A percentile compares a stretch with the other conserved stretches of the same genome.
phyloP scores from a whole-genome alignment of 2,329 filamentous ascomycete genomes.

The Colletotrichum siamense region DNA sequence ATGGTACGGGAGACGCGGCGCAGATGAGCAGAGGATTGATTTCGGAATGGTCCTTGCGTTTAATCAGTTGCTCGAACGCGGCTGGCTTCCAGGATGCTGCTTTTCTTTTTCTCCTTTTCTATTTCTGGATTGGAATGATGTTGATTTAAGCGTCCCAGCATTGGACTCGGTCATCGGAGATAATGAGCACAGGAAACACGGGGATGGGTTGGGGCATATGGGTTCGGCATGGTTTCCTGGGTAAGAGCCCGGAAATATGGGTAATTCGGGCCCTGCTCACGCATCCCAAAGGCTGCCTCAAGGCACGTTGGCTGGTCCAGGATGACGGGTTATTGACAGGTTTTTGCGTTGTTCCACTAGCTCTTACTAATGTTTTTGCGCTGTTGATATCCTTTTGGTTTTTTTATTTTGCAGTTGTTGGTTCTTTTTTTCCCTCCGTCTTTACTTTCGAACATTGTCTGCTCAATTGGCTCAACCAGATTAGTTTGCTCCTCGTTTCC shows the following conservation, averaged over 20 bases:
- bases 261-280: slow-evolving; percentile 34
- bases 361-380: slow-evolving; percentile 28
- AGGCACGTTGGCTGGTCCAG: slow-evolving; percentile 58
- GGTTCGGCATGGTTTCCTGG: slow-evolving; percentile 42
- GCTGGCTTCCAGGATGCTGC: not conserved
- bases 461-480: not conserved
- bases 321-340: slow-evolving; percentile 38
- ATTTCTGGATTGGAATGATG: slow-evolving; percentile 29
- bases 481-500: slow-evolving; percentile 18
- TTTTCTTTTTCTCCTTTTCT: not conserved
- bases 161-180: slow-evolving; percentile 46
- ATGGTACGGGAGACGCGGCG: slow-evolving; percentile 7
- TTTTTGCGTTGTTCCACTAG: slow-evolving; percentile 43
- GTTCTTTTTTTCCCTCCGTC: slow-evolving; percentile 21
- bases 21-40: slow-evolving; percentile 2
- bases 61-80: not conserved
- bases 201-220: slow-evolving; percentile 30
- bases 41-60: not conserved
- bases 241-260: slow-evolving; percentile 32
- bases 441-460: slow-evolving; percentile 21
- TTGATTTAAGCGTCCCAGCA: slow-evolving; percentile 26
- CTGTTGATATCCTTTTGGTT: slow-evolving; percentile 25
- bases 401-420: not conserved
- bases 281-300: slow-evolving; percentile 52
- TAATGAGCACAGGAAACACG: slow-evolving; percentile 41